Base-by-base conservation (phyloP, 192 early-diverging fungal genomes). In the Phycomyces blakesleeanus region DNA sequence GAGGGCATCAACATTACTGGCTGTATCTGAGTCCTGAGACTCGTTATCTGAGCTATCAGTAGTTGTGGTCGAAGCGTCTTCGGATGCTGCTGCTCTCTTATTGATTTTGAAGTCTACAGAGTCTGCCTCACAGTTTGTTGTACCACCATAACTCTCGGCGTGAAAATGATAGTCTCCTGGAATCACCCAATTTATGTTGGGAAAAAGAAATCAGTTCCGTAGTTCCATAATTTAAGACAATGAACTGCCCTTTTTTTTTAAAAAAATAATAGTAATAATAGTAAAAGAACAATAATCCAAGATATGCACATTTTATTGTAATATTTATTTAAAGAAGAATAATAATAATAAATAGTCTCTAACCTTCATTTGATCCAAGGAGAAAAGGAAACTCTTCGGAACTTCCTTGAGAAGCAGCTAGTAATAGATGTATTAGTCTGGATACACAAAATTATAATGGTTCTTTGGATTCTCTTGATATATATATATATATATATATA, bases 131-230 rank as follows among this genome's bases (percentile, higher is more conserved):
- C 61, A 63, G 9, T 8, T 0, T 10, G 22, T 18, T 9, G 18
- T n/a, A n/a, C n/a, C 51, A 40, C 15, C 39, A 42, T 10, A 15
- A 4, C 61, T 51, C 7, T 29, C 21, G n/a, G 53, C n/a, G n/a
- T 63, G 61, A 27, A 54, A 63, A 21, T 63, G 61, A 26, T 63
- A 63, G 3, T 52, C 39, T n/a, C 61, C 61, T 53, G 37, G 22
- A 25, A n/a, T n/a, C n/a, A n/a, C n/a, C n/a, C n/a, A n/a, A n/a
- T n/a, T n/a, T n/a, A n/a, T n/a, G 57, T 58, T n/a, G 21, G 27
- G 21, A 37, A 37, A 37, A 56, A 41, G 40, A 11, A 24, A 41
- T 22, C 57, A 40, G n/a, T n/a, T n/a, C n/a, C n/a, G n/a, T n/a
- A n/a, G n/a, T n/a, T n/a, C n/a, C n/a, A n/a, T n/a, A n/a, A n/a